Conservation (phyloP, 2,329 filamentous ascomycete genomes). For the Triangularia setosa region DNA sequence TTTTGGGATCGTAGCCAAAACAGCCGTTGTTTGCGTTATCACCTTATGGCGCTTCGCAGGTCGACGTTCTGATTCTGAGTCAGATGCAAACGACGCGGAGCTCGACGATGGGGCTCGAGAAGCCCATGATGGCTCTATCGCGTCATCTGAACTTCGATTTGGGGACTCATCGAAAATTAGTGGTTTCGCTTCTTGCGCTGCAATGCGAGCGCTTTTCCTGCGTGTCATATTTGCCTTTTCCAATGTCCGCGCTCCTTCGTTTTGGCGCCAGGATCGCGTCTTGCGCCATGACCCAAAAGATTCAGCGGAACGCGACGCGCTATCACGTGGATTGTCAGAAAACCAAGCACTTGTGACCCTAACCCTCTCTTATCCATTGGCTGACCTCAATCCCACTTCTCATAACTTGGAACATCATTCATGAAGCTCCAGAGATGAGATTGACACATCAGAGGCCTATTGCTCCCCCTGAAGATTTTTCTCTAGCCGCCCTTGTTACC, state of each 20-base stretch:
- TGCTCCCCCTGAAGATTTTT: no score
- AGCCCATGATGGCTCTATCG: neutral
- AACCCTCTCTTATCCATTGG: no score
- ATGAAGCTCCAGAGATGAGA: no score
- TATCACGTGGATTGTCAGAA: neutral
- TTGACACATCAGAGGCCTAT: no score
- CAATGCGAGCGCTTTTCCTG: neutral
- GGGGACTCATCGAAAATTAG: neutral
- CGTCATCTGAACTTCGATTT: neutral
- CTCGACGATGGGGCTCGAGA: neutral
- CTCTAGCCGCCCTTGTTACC: no score
- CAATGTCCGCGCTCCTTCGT: neutral
- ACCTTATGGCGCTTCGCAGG: neutral
- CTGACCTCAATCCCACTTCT: no score
- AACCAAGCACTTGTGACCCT: no score
- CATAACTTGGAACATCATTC: no score
- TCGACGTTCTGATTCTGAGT: neutral
- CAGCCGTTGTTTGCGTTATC: neutral
- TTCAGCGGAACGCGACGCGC: neutral
- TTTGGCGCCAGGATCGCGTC: neutral
- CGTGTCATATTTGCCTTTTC: neutral
- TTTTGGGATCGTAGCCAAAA: neutral
- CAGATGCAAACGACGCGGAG: neutral
- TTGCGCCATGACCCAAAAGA: neutral
- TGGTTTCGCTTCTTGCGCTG: neutral